These are phyloP conservation scores for Pelargonium fulgidum DNA, from an alignment of 441 rosid genomes.

Conservation along the genomic window DNA sequence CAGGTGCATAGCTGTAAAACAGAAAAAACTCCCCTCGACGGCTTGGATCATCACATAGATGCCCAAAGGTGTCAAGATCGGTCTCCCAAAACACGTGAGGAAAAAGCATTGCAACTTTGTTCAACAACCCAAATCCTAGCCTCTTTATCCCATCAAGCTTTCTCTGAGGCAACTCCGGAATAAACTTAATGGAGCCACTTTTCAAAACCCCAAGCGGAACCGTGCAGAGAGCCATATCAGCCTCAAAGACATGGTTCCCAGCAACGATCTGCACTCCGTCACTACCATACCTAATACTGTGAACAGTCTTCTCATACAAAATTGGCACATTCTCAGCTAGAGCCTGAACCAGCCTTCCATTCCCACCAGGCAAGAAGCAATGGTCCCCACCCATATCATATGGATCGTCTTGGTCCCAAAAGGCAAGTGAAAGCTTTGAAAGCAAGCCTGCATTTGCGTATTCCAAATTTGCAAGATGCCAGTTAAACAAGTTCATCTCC, in stretches of 20 bases:
- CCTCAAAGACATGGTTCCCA: slow-evolving; percentile 62
- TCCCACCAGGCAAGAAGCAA: slow-evolving; percentile 94
- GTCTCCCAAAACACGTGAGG: slow-evolving; percentile 90
- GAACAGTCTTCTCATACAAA: slow-evolving; percentile 54
- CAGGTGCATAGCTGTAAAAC: slow-evolving; percentile 82
- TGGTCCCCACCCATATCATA: slow-evolving; percentile 97
- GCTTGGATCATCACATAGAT: slow-evolving; percentile 52
- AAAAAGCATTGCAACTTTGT: slow-evolving; percentile 94
- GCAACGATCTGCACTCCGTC: slow-evolving; percentile 56
- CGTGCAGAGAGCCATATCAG: slow-evolving; percentile 77
- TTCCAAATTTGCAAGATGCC: slow-evolving; percentile 95
- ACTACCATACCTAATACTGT: slow-evolving; percentile 48
- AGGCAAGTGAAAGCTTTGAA: slow-evolving; percentile 74
- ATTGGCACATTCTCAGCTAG: slow-evolving; percentile 75
- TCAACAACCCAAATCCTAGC: slow-evolving; percentile 83
- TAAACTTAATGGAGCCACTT: slow-evolving; percentile 54
- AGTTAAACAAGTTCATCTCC: slow-evolving; percentile 67
- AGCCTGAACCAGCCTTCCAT: slow-evolving; percentile 75
- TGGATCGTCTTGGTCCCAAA: slow-evolving; percentile 98
- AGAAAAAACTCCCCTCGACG: slow-evolving; percentile 88
- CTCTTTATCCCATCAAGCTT: slow-evolving; percentile 82
- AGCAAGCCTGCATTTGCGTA: slow-evolving; percentile 93
- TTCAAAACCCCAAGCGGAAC: slow-evolving; percentile 92
- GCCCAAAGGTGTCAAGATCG: slow-evolving; percentile 82
- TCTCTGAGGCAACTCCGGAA: slow-evolving; percentile 75